Base-by-base conservation (phyloP, 192 early-diverging fungal species). In the Linnemannia exigua region DNA sequence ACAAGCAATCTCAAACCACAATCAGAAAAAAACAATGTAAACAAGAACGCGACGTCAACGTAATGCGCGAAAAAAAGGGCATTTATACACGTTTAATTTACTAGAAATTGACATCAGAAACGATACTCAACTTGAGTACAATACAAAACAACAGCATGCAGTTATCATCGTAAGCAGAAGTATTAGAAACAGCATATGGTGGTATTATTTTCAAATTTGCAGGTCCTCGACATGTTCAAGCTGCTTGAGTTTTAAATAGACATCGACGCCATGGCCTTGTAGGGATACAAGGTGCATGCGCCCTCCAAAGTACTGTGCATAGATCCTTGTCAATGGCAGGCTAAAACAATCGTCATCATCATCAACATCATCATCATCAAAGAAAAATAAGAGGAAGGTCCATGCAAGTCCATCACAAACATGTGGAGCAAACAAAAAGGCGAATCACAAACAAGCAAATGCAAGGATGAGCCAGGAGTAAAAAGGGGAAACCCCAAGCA, bases 281-380 rank as follows among this genome's bases (percentile, higher is more conserved):
- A 99, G 89, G 17, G 95, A 95, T 31, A 95, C 90, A 35, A 99
- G 87, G 25, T 95, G 94, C 46, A 99, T 88, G 1, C 92, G 93
- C 0, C 97, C 97, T 50, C 96, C 97, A 92, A 99, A 99, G 75
- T 99, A 99, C 36, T 92, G 90, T 25, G 96, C 94, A 88, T 97
- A 97, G 48, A 97, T 91, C 14, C 95, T 84, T 2, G 95, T 94
- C 92, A 96, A 95, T 7, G 96, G 96, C 54, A 99, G 85, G 11
- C 97, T 96, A 89, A 92, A 95, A 37, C 94, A 95, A 15, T 31
- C 58, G 15, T 54, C 52, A 14, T 50, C 48, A 50, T 3, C 9
- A 6, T 44, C 41, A 3, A 9, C 9, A 9, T 44, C 41, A 44
- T 44, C 5, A 44, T 44, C 41, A 9, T n/a, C 41, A 44, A 3